These are phyloP conservation scores for Onygenales sp. DNA, from an alignment of 2,329 filamentous ascomycete genomes.

Conservation along the genomic window DNA sequence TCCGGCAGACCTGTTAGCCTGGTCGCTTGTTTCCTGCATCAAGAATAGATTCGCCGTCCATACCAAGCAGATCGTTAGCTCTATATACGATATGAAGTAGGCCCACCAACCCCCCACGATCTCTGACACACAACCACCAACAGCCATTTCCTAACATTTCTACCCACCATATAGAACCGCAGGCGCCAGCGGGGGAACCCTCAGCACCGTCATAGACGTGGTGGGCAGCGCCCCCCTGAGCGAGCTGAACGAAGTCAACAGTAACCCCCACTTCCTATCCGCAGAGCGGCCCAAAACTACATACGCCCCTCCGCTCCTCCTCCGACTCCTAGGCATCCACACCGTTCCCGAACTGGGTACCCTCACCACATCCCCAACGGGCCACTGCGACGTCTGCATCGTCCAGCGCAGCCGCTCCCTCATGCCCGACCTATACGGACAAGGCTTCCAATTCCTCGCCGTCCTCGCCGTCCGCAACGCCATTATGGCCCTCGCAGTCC, in stretches of 20 bases:
- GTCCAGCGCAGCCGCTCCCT: constrained; percentile 53
- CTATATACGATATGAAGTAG: constrained; percentile 45
- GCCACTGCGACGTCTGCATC: constrained; percentile 45
- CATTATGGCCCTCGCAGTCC: constrained; percentile 39
- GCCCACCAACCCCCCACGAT: constrained; percentile 11
- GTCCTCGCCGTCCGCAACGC: constrained; percentile 44
- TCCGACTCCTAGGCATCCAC: constrained; percentile 40
- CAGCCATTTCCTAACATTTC: constrained; percentile 5
- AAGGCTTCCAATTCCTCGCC: constrained; percentile 48
- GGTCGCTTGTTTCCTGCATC: constrained; percentile 43
- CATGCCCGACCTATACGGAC: constrained; percentile 48
- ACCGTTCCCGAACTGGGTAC: constrained; percentile 48
- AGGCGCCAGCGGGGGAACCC: constrained; percentile 49
- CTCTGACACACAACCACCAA: neutral
- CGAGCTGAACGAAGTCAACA: constrained; percentile 37
- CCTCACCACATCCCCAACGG: constrained; percentile 46
- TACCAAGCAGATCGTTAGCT: constrained; percentile 43
- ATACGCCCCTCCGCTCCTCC: constrained; percentile 20
- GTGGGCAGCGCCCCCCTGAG: constrained; percentile 37
- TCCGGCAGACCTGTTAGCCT: constrained; percentile 47
- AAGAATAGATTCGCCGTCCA: constrained; percentile 42
- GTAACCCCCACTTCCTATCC: constrained; percentile 40
- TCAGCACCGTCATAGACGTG: constrained; percentile 55
- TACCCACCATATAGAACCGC: constrained; percentile 11
- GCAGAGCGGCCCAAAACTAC: constrained; percentile 20